Evolutionary conservation across 441 rosid genomes (phyloP), one percentile per base, ranked within the genome.

Genomic region (Gossypium trilobum): DNA sequence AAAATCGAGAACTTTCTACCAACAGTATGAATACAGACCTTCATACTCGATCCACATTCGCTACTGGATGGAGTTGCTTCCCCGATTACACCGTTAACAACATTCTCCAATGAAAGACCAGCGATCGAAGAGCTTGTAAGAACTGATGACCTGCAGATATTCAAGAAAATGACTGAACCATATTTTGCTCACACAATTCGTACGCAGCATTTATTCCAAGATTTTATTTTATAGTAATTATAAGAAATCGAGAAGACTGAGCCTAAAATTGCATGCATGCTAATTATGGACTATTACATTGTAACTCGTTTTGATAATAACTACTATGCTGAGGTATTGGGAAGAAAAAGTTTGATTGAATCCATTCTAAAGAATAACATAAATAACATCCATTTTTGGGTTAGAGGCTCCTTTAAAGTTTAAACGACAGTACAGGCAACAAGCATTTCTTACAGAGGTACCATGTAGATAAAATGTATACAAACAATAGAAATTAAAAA

Each of bases 81-180:
- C 71, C 79, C 83, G 70, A 77, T 71, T 70, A 85, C 76, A 75
- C 90, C 97, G 70, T 85, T 85, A 76, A 81, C 77, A 65, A 88
- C 86, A 78, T 84, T 90, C 78, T 90, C 98, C 13, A 85, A 80
- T 14, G 97, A 90, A 71, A 78, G 69, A 46, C 89, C 88, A 6
- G 79, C 75, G 71, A 80, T 69, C 19, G 86, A 81, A 61, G 88
- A 86, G 81, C 63, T 81, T 60, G 82, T 65, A 31, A 86, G 89
- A 61, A 78, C 54, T 5, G 85, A 82, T 46, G 92, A 86, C 85
- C 96, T 93, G 86, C 84, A 77, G 52, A 73, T 74, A 77, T 55
- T 20, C 22, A 39, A 36, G 46, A 68, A 2, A 36, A 56, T 57
- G 71, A 70, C 58, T 68, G 23, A 70, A 75, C n/a, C 16, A 33